Evolutionary conservation across 306 rosid species (phyloP).

Genomic region (Begonia masoniana): DNA sequence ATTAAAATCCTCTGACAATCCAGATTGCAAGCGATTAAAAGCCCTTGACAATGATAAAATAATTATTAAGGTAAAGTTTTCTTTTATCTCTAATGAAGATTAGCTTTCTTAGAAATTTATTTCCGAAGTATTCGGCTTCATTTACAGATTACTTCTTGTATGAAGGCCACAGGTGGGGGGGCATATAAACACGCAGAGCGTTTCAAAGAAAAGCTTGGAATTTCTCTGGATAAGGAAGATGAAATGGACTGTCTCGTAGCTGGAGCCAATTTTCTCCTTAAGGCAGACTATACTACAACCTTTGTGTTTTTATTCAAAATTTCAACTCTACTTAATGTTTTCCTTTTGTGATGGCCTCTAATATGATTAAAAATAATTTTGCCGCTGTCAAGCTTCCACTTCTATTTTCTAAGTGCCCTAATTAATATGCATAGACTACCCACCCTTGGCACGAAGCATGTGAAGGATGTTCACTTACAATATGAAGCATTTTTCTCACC

Average conservation of each 20-base stretch:
- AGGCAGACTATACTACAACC: slow-evolving; percentile 37
- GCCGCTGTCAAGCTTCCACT: too few relatives aligned
- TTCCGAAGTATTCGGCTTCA: slow-evolving; percentile 22
- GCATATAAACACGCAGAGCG: slow-evolving; percentile 65
- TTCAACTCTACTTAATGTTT: too few relatives aligned
- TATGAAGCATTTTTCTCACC: too few relatives aligned
- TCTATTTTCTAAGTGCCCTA: too few relatives aligned
- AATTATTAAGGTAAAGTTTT: slow-evolving; percentile 48
- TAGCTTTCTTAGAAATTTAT: slow-evolving; percentile 9
- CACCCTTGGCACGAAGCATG: too few relatives aligned
- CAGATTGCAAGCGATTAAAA: slow-evolving; percentile 43
- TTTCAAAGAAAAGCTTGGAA: slow-evolving; percentile 65
- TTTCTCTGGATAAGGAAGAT: slow-evolving; percentile 80
- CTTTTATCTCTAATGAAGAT: background rate
- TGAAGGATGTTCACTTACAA: too few relatives aligned
- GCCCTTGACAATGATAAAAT: slow-evolving; percentile 29
- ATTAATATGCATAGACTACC: too few relatives aligned
- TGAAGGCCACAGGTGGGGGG: slow-evolving; percentile 98
- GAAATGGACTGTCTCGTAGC: slow-evolving; percentile 98
- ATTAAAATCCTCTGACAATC: too few relatives aligned
- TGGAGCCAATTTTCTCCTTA: slow-evolving; percentile 90
- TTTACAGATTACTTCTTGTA: slow-evolving; percentile 18
- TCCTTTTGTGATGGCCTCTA: too few relatives aligned
- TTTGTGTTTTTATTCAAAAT: too few relatives aligned
- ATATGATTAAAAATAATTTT: too few relatives aligned